Percentiles rank a stretch among this genome's conserved stretches.
phyloP scores from a whole-genome alignment of 345 rosid species.

The Erucastrum elatum region DNA sequence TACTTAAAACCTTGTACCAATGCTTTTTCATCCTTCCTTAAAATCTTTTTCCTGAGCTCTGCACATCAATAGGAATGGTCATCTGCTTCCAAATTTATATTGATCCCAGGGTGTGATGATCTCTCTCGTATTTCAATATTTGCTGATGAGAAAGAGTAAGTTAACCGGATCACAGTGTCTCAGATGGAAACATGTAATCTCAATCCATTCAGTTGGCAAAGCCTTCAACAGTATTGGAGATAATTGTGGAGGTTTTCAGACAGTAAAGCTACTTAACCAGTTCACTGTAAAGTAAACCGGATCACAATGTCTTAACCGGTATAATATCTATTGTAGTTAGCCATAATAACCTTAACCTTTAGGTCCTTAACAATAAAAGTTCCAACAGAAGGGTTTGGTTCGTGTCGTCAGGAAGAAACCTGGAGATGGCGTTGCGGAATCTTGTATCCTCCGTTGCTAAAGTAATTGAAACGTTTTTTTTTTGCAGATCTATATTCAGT shows the following conservation, averaged over 20 bases:
- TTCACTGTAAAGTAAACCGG: background rate
- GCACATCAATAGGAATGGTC: too few relatives aligned
- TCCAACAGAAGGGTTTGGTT: background rate
- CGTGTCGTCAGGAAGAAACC: background rate
- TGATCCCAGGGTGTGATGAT: too few relatives aligned
- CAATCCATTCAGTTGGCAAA: background rate
- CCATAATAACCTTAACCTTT: too few relatives aligned
- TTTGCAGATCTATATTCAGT: background rate
- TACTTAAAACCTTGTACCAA: too few relatives aligned
- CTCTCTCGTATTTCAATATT: too few relatives aligned
- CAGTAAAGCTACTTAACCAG: background rate
- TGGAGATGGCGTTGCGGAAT: background rate
- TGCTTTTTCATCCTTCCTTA: too few relatives aligned
- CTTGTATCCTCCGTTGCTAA: background rate
- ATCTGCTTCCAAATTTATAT: too few relatives aligned
- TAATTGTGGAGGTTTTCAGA: background rate
- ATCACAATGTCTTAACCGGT: background rate
- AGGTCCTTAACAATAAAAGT: too few relatives aligned
- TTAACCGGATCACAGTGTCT: too few relatives aligned
- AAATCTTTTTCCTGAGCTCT: too few relatives aligned
- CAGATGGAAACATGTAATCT: background rate
- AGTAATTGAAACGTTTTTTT: background rate
- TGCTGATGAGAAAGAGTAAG: too few relatives aligned
- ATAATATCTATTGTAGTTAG: too few relatives aligned
- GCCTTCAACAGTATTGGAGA: background rate